Evolutionary conservation across 352 stramenopile genomes (phyloP), one percentile per base, ranked within the genome.

Genomic region (Phytophthora kernoviae): DNA sequence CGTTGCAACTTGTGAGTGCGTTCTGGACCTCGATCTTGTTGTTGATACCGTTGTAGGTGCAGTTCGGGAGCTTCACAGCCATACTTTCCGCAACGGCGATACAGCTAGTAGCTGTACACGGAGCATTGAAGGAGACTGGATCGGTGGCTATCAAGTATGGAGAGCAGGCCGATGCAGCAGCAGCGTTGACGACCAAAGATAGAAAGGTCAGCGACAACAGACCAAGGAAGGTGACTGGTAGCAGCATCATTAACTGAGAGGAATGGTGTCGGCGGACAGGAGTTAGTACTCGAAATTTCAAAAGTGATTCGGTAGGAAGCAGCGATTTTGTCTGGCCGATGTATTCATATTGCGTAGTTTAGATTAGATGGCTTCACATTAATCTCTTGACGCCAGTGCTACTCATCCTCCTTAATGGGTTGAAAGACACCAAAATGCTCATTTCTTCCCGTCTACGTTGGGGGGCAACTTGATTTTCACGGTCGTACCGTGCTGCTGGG

Each of bases 1-100:
- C 50, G 30, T 62, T 66, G 36, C 65, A 73, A 7, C 26, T 2
- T 24, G 54, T 53, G 24, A 68, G 52, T 15, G 56, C 56, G 26
- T 68, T 62, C n/a, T 62, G 36, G 6, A 65, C 47, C 26, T 70
- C 41, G 24, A 65, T 59, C 36, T 71, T 71, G 61, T 62, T 59
- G 56, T 75, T 71, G 26, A 62, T 45, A 4, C 65, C 65, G n/a
- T 40, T 60, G 40, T 59, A 62, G 8, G 48, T 64, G 57, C 66
- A 75, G 47, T 65, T 45, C 8, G 66, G 66, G 8, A 75, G 46
- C 4, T 68, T 37, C 17, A 32, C 32, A 15, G 50, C 51, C n/a
- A 75, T 36, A 0, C 33, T 27, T 39, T 65, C 41, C 27, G 68
- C 43, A 5, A 71, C 43, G 7, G 34, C 6, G 10, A 75, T 27